These are phyloP conservation scores for Phylloporus sp. DNA, from an alignment of 768 basidiomycete genomes.

Conservation along the genomic window DNA sequence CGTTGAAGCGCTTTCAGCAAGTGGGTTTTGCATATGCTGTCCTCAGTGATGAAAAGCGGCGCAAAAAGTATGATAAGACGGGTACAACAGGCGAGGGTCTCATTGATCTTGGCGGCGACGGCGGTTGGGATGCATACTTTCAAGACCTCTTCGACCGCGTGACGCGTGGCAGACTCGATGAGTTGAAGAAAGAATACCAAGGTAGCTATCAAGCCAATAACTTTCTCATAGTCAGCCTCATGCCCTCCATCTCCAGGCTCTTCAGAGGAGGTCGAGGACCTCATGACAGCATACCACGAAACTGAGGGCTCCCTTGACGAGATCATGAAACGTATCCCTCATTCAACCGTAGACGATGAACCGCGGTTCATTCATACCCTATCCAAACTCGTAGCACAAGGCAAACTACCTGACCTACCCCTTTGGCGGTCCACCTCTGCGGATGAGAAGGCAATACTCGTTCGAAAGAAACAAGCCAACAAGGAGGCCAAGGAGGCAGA, in stretches of 20 bases:
- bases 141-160: constrained; percentile 84
- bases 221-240: neutral
- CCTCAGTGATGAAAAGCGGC: constrained; percentile 70
- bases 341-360: constrained; percentile 82
- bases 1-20: constrained; percentile 82
- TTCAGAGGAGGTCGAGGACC: constrained; percentile 74
- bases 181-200: constrained; percentile 93
- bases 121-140: constrained; percentile 92
- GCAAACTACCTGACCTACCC: constrained; percentile 49
- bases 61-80: constrained; percentile 75
- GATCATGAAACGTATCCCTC: constrained; percentile 83
- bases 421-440: constrained; percentile 68
- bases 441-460: constrained; percentile 75
- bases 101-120: constrained; percentile 67
- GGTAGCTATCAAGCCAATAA: constrained; percentile 34
- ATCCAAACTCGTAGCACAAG: constrained; percentile 58
- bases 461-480: constrained; percentile 65
- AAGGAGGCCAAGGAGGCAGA: constrained; percentile 86
- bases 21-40: constrained; percentile 93
- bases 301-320: constrained; percentile 69
- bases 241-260: constrained; percentile 53
- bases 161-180: constrained; percentile 80
- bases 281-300: constrained; percentile 68
- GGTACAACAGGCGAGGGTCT: constrained; percentile 82
- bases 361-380: constrained; percentile 70